These are phyloP conservation scores for Rhodotorula sp. DNA, from an alignment of 1,284 basidiomycete genomes.

Conservation along the genomic window DNA sequence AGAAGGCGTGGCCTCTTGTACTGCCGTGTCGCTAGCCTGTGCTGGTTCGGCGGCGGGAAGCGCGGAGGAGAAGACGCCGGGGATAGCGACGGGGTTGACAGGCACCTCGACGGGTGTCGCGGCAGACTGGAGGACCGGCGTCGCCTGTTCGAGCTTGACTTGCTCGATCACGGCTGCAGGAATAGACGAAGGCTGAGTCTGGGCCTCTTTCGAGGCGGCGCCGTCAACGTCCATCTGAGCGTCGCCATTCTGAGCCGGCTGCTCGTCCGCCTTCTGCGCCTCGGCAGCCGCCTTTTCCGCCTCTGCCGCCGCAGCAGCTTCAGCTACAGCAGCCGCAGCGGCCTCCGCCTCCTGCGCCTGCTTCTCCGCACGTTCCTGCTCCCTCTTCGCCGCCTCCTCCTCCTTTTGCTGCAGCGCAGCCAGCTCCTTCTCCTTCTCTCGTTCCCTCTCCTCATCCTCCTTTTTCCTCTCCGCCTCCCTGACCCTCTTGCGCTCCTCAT, in stretches of 20 bases:
- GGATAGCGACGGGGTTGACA: neutral
- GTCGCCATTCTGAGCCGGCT: neutral
- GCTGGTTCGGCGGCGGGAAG: neutral
- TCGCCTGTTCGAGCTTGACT: slow-evolving; percentile 19
- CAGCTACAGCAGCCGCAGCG: neutral
- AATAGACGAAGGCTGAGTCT: neutral
- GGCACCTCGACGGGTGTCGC: neutral
- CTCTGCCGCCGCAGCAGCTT: neutral
- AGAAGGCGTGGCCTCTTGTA: neutral
- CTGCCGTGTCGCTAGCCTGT: neutral
- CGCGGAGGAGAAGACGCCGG: neutral
- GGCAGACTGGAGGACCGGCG: slow-evolving; percentile 8
- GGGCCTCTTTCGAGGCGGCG: too few species aligned
- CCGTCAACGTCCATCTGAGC: too few species aligned
- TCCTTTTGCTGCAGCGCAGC: neutral
- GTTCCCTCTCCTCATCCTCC: neutral
- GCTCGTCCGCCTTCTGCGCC: neutral
- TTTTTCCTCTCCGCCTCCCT: slow-evolving; percentile 3
- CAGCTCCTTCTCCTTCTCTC: slow-evolving; percentile 1
- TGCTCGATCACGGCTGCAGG: neutral
- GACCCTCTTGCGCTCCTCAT: slow-evolving; percentile 4
- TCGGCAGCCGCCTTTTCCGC: neutral
- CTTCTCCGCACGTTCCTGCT: neutral
- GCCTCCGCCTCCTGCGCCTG: slow-evolving; percentile 1
- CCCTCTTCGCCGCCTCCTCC: slow-evolving; percentile 1